Evolutionary conservation across 495 filamentous ascomycete genomes (phyloP).

Genomic region (Trichoderma gamsii): DNA sequence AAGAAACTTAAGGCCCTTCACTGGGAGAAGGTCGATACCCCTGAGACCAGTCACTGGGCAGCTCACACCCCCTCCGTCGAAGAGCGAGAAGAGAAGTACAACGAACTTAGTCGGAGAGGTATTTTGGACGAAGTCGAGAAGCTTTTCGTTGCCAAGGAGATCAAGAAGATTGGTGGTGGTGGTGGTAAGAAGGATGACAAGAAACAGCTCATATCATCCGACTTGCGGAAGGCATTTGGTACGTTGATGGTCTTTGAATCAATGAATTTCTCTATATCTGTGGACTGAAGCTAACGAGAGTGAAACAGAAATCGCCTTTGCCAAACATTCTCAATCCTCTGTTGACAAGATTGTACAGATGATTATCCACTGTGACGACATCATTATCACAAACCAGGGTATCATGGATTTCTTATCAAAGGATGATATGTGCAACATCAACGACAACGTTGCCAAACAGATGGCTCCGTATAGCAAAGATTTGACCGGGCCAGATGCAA

Average conservation of each 20-base stretch:
- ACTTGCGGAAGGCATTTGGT: constrained; percentile 83
- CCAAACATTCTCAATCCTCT: constrained; percentile 77
- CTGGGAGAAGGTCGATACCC: constrained; percentile 97
- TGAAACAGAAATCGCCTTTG: constrained; percentile 68
- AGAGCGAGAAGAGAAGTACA: constrained; percentile 89
- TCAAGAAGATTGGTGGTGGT: constrained; percentile 72
- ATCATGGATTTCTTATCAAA: constrained; percentile 96
- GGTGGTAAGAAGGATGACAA: constrained; percentile 78
- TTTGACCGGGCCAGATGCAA: constrained; percentile 86
- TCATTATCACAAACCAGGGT: constrained; percentile 85
- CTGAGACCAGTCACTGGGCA: constrained; percentile 94
- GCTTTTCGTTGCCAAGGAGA: constrained; percentile 94
- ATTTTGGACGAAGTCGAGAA: constrained; percentile 97
- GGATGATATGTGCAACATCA: constrained; percentile 84
- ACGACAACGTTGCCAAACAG: constrained; percentile 82
- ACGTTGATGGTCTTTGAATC: constrained; percentile 24
- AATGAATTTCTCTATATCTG: not conserved
- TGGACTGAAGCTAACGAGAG: constrained; percentile 24
- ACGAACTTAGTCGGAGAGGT: constrained; percentile 84
- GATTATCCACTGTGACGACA: constrained; percentile 91
- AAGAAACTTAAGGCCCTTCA: constrained; percentile 99
- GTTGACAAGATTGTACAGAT: constrained; percentile 81
- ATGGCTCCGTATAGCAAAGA: constrained; percentile 94
- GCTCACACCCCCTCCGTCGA: constrained; percentile 71
- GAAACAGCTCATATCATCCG: constrained; percentile 92